Evolutionary conservation across 1,284 basidiomycete genomes (phyloP), one percentile per base, ranked within the genome.

Genomic region (Heliocybe sulcata): DNA sequence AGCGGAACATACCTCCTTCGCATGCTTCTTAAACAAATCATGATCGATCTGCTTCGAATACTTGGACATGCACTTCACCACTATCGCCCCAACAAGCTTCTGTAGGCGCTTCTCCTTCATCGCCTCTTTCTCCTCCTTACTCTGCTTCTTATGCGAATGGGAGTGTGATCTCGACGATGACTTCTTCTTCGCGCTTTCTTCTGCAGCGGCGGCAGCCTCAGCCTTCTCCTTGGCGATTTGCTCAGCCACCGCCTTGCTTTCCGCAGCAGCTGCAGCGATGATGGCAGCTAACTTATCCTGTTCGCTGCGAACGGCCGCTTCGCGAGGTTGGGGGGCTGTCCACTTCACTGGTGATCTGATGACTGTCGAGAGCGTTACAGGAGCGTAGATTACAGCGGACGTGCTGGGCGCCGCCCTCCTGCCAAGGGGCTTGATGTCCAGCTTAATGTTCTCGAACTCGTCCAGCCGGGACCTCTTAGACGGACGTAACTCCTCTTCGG

Each of bases 1-100:
- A 38, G 35, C 49, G 54, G 38, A 6, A 16, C 80, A 60, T 60
- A 94, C 94, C 81, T 98, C 93, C 66, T 94, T 94, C 4, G 97
- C 96, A 65, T 97, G 86, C 65, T 87, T 88, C 78, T 99, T 99
- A 79, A 99, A 98, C 53, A 79, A 72, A 3, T 97, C 94, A 55
- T 84, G 81, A 55, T 92, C 87, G 71, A 98, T 80, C 56, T 84
- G 74, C 55, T 87, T 80, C 60, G 85, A 81, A 68, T 97, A 87
- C 72, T 94, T 96, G 53, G 87, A 91, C 91, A 98, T 93, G 57
- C 79, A 84, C 66, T 85, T 87, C 38, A 99, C 96, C 27, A 98
- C 95, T 1, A 97, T 80, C 14, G 86, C 85, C 22, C 94, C 90
- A 8, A 99, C 83, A 22, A 98, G 77, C 68, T 92, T 93, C 61